phyloP scores from a whole-genome alignment of 1,284 basidiomycete species.

The Melampsora americana region DNA sequence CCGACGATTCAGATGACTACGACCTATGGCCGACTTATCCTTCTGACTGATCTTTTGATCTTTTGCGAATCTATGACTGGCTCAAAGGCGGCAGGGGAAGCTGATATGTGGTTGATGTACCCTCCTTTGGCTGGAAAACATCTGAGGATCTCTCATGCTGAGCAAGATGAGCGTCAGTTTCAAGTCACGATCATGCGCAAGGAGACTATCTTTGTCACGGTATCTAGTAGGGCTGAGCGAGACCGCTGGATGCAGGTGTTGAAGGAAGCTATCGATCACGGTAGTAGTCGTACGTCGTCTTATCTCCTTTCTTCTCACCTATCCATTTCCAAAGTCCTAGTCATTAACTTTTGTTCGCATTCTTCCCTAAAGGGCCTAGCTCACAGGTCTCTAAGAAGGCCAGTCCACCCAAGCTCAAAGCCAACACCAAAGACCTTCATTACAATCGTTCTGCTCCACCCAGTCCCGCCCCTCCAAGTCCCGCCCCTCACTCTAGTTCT shows the following conservation, averaged over 20 bases:
- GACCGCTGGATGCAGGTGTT: conserved; percentile 27
- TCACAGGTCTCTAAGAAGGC: not conserved
- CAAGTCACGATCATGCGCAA: conserved; percentile 82
- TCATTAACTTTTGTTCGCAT: not conserved
- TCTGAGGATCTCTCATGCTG: conserved; percentile 55
- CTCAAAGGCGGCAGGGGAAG: conserved; percentile 3
- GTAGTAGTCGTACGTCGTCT: conserved; percentile 13
- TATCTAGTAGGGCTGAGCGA: conserved; percentile 14
- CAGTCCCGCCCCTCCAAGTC: not conserved
- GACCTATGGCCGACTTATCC: conserved; percentile 51
- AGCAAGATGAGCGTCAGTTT: conserved; percentile 59
- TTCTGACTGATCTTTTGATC: conserved; percentile 58
- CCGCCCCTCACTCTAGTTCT: not conserved
- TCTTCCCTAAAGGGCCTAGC: not conserved
- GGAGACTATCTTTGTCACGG: conserved; percentile 71
- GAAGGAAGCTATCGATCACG: conserved; percentile 33
- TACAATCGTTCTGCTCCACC: not conserved
- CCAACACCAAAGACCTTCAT: conserved; percentile 1
- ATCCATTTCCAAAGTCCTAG: not conserved
- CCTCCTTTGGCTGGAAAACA: conserved; percentile 95
- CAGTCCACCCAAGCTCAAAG: not conserved
- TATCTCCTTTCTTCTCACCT: not conserved
- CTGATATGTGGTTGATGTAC: conserved; percentile 90
- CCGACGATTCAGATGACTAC: conserved; percentile 48
- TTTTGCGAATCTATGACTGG: conserved; percentile 51